These are phyloP conservation scores for Wickerhamomyces ciferrii DNA, from an alignment of 805 yeast species.

Conservation along the genomic window DNA sequence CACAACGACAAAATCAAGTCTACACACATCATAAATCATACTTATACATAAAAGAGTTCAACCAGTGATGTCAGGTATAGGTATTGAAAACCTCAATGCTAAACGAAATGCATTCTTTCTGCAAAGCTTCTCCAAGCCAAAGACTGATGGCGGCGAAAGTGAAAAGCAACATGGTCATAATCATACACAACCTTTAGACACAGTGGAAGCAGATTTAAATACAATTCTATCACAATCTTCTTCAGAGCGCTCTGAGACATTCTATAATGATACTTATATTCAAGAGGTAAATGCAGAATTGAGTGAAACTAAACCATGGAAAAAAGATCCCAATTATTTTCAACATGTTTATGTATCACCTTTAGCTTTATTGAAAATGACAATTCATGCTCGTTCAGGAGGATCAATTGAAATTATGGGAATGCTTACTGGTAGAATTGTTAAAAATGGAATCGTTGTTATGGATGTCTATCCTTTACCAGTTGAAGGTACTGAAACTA, in stretches of 20 bases:
- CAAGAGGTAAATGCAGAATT: background rate
- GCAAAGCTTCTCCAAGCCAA: slow-evolving; percentile 1
- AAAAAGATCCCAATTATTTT: slow-evolving; percentile 52
- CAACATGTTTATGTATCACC: slow-evolving; percentile 60
- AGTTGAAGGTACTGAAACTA: slow-evolving; percentile 92
- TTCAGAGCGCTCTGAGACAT: background rate
- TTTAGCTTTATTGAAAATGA: slow-evolving; percentile 69
- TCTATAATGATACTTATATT: background rate
- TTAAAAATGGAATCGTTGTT: slow-evolving; percentile 52
- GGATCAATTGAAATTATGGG: slow-evolving; percentile 95
- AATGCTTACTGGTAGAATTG: slow-evolving; percentile 77
- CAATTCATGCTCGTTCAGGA: slow-evolving; percentile 76
- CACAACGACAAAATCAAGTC: too few species aligned
- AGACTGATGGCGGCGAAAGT: background rate
- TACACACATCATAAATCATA: too few species aligned
- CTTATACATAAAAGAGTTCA: too few species aligned
- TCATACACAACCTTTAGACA: background rate
- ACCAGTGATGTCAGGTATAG: background rate
- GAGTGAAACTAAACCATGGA: slow-evolving; percentile 44
- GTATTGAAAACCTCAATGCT: slow-evolving; percentile 3
- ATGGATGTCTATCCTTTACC: slow-evolving; percentile 84
- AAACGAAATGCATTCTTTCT: slow-evolving; percentile 9
- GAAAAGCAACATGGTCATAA: background rate
- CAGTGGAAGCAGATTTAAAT: background rate
- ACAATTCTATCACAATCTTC: background rate